phyloP scores from a whole-genome alignment of 768 basidiomycete species.

The Phaeotremella skinneri region DNA sequence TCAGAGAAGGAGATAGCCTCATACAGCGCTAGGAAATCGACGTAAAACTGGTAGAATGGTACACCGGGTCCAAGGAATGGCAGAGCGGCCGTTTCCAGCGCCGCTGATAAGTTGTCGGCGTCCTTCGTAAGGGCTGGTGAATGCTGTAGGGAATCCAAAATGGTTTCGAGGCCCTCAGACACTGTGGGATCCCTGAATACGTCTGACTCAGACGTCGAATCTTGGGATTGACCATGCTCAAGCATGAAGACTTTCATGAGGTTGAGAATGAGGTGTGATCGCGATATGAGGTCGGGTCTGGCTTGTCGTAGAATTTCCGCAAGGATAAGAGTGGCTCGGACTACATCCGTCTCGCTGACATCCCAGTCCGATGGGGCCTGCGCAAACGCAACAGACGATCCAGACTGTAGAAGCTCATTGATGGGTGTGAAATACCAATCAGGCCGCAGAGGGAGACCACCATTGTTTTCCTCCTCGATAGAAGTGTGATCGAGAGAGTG shows the following conservation, averaged over 20 bases:
- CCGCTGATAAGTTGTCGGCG: neutral
- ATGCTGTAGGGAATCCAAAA: slow-evolving; percentile 59
- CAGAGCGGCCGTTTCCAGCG: slow-evolving; percentile 22
- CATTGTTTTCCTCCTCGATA: slow-evolving; percentile 49
- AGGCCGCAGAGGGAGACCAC: slow-evolving; percentile 55
- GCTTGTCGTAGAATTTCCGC: slow-evolving; percentile 56
- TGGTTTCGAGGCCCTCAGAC: slow-evolving; percentile 59
- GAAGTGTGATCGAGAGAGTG: slow-evolving; percentile 30
- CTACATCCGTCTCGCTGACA: slow-evolving; percentile 73
- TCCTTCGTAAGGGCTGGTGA: neutral
- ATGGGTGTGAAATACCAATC: slow-evolving; percentile 73
- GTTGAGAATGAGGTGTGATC: slow-evolving; percentile 65
- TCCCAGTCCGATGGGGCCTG: slow-evolving; percentile 69
- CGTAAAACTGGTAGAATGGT: slow-evolving; percentile 92
- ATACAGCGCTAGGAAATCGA: slow-evolving; percentile 85
- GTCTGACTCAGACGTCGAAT: slow-evolving; percentile 25
- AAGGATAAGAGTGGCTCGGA: slow-evolving; percentile 67
- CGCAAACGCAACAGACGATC: slow-evolving; percentile 67
- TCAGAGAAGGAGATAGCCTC: slow-evolving; percentile 86
- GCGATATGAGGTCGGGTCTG: slow-evolving; percentile 55
- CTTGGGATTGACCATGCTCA: slow-evolving; percentile 69
- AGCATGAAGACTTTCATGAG: slow-evolving; percentile 97
- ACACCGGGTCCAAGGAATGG: slow-evolving; percentile 54
- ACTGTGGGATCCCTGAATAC: slow-evolving; percentile 75
- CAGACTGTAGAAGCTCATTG: slow-evolving; percentile 76